Evolutionary conservation across 2,329 filamentous ascomycete species (phyloP), one percentile per base, ranked within the genome.

Genomic region (Fusarium sp.): DNA sequence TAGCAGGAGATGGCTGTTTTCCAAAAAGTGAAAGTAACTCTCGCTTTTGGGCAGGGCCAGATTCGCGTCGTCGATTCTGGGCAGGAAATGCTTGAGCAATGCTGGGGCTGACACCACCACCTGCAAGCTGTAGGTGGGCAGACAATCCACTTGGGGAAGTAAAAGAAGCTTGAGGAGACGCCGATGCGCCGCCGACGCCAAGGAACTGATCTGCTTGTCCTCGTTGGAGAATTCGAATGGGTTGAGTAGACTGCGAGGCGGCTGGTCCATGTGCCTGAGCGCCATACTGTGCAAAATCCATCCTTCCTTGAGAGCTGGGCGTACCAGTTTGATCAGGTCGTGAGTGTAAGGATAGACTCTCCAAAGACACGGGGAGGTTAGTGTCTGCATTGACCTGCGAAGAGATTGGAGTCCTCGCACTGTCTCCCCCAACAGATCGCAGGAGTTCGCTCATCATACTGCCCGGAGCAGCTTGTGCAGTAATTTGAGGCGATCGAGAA

Each of bases 1-100:
- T 68, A 42, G 66, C 71, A 29, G 74, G 71, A 12, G 74, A 74
- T 40, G 65, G 65, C 40, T 73, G 75, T 73, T 87, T 88, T 27
- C 87, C 86, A 74, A 93, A 92, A 3, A 93, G 84, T 8, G 90
- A 91, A 15, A 93, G 82, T 81, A 86, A 22, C 65, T 78, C 74
- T 60, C 75, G 70, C 63, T 80, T 80, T 67, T 81, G 78, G 22
- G 78, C 75, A 32, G 71, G 66, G 6, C 78, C 71, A n/a, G 73
- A 77, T 30, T 76, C 73, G 5, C 76, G 66, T 11, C 74, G 72
- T 43, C 70, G 64, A 51, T 49, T 59, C n/a, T 70, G 54, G 50
- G 59, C 44, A 42, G 75, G 69, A 24, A 71, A 71, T 22, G 70
- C 65, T n/a, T 64, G 52, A 25, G 61, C 32, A 9, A 68, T 61